phyloP scores from a whole-genome alignment of 306 rosid species.

The Hylodesmum podocarpum region DNA sequence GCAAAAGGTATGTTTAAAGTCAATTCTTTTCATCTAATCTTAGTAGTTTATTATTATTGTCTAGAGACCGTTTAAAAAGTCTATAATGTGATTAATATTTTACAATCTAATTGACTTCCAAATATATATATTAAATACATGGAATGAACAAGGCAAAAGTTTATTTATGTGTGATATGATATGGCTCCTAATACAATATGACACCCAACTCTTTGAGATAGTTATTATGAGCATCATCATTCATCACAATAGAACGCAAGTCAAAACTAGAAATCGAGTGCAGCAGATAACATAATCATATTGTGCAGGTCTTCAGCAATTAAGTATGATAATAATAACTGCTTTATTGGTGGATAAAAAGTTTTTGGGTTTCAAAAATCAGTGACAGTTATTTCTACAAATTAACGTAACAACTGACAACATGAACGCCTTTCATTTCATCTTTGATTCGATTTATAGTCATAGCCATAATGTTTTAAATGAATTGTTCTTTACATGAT shows the following conservation, averaged over 20 bases:
- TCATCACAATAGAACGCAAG: conserved; percentile 24
- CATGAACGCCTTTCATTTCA: neutral
- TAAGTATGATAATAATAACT: neutral
- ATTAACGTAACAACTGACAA: neutral
- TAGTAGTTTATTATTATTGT: neutral
- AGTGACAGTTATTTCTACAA: neutral
- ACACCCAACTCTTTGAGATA: neutral
- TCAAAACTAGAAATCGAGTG: conserved; percentile 37
- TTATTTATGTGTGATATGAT: neutral
- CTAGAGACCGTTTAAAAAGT: neutral
- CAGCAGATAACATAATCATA: conserved; percentile 28
- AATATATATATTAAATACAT: neutral
- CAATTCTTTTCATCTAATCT: neutral
- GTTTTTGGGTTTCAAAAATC: neutral
- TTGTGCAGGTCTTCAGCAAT: neutral
- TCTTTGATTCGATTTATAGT: neutral
- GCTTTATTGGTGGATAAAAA: neutral
- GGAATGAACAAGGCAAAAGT: neutral
- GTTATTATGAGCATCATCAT: conserved; percentile 22
- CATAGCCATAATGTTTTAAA: neutral
- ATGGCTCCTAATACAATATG: conserved; percentile 10
- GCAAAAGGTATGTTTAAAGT: neutral
- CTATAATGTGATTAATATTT: neutral
- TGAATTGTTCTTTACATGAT: neutral
- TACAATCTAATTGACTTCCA: neutral